These are phyloP conservation scores for Canna indica DNA, from an alignment of 176 grass and related monocot species.

Conservation along the genomic window DNA sequence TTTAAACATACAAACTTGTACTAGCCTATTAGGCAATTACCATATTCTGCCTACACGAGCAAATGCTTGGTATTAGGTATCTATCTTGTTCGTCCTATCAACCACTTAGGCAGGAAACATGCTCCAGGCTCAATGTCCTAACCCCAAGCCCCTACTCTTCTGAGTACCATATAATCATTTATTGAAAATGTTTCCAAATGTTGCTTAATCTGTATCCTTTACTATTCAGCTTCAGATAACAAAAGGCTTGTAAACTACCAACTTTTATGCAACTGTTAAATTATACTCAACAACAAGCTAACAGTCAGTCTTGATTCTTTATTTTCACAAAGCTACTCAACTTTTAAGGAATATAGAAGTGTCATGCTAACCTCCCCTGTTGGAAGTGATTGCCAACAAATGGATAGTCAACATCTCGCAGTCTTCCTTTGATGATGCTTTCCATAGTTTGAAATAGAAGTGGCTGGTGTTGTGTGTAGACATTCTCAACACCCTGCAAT, in stretches of 20 bases:
- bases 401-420: constrained; percentile 89
- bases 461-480: constrained; percentile 97
- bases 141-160: neutral
- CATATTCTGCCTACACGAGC: neutral
- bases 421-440: constrained; percentile 79
- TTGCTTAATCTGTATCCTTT: neutral
- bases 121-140: neutral
- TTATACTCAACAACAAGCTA: no score
- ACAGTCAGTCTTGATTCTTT: neutral
- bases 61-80: neutral
- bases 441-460: constrained; percentile 95
- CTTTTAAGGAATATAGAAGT: constrained; percentile 1
- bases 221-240: neutral
- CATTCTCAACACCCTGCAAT: constrained; percentile 86
- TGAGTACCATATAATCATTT: neutral
- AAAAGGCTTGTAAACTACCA: neutral
- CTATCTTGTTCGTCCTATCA: neutral
- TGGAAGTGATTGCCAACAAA: constrained; percentile 91
- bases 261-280: neutral
- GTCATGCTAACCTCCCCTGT: constrained; percentile 60
- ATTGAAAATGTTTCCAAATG: neutral
- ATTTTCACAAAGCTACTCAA: neutral
- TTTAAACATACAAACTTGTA: neutral
- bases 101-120: neutral
- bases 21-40: neutral